Percentiles rank a stretch among this genome's conserved stretches.
These are phyloP conservation scores for Rhizopus microsporus DNA, from an alignment of 371 early-diverging fungal genomes.

Conservation along the genomic window DNA sequence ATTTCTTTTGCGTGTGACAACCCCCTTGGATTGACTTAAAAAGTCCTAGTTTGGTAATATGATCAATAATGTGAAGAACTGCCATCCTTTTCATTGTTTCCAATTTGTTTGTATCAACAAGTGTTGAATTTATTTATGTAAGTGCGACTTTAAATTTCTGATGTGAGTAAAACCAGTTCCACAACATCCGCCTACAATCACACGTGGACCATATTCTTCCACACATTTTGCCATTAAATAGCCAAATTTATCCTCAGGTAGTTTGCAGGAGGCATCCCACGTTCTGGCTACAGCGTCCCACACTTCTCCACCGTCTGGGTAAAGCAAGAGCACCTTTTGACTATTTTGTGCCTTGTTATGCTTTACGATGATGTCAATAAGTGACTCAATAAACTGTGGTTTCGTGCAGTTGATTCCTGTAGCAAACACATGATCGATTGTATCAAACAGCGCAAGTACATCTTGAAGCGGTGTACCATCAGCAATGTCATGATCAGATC, in stretches of 20 bases:
- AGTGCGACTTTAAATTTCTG: constrained; percentile 8
- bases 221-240: constrained; percentile 21
- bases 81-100: no score
- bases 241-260: constrained; percentile 37
- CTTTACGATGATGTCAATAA: constrained; percentile 15
- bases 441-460: constrained; percentile 21
- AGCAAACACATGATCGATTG: constrained; percentile 32
- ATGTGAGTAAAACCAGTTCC: constrained; percentile 44
- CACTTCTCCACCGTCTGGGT: constrained; percentile 50
- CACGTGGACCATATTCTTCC: constrained; percentile 22
- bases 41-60: no score
- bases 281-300: constrained; percentile 42
- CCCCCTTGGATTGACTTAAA: no score
- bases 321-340: constrained; percentile 32
- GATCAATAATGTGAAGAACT: no score
- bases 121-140: no score
- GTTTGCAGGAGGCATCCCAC: constrained; percentile 26
- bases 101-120: no score
- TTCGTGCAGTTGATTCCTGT: constrained; percentile 65
- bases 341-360: not conserved
- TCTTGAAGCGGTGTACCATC: constrained; percentile 39
- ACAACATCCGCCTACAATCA: constrained; percentile 56
- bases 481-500: constrained; percentile 37
- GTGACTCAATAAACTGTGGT: constrained; percentile 31
- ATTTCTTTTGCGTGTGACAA: no score